Percentiles rank a stretch among this genome's conserved stretches.
These are phyloP conservation scores for Lagerstroemia speciosa DNA, from an alignment of 345 rosid species.

Conservation along the genomic window DNA sequence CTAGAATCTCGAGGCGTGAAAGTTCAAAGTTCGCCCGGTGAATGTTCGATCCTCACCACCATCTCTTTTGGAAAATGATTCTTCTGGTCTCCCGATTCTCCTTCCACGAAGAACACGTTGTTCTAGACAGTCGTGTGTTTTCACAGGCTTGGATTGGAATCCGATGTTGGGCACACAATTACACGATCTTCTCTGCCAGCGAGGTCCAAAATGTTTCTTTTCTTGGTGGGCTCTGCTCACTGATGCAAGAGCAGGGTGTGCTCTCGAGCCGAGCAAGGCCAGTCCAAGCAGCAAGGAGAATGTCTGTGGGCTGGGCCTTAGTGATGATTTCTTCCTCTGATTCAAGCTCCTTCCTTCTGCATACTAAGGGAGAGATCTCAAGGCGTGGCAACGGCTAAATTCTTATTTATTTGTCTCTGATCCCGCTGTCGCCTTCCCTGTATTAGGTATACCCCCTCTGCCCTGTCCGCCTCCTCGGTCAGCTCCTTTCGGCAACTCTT, in stretches of 20 bases:
- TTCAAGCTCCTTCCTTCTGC: no score
- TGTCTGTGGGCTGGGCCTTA: conserved; percentile 16
- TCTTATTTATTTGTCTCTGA: no score
- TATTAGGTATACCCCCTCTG: background rate
- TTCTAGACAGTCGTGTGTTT: conserved; percentile 1
- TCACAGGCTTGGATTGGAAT: conserved; percentile 2
- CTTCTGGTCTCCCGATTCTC: conserved; percentile 17
- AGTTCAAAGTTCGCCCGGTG: conserved; percentile 12
- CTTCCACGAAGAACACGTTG: conserved; percentile 14
- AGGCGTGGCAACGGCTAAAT: no score
- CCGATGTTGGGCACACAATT: conserved; percentile 13
- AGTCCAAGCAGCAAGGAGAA: conserved; percentile 16
- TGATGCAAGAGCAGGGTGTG: conserved; percentile 8
- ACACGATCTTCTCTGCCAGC: conserved; percentile 6
- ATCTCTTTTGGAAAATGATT: conserved; percentile 16
- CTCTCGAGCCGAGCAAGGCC: conserved; percentile 26
- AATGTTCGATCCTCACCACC: conserved; percentile 17
- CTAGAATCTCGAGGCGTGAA: conserved; percentile 13
- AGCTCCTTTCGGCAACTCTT: background rate
- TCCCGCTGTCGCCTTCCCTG: background rate
- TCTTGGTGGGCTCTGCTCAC: background rate
- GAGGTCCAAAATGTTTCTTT: background rate
- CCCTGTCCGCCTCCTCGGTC: background rate
- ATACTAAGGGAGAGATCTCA: no score
- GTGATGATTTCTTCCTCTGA: no score